Percentiles rank a stretch among this genome's conserved stretches.
Evolutionary conservation across 768 basidiomycete genomes (phyloP).

Genomic region (Clavulina sp.): DNA sequence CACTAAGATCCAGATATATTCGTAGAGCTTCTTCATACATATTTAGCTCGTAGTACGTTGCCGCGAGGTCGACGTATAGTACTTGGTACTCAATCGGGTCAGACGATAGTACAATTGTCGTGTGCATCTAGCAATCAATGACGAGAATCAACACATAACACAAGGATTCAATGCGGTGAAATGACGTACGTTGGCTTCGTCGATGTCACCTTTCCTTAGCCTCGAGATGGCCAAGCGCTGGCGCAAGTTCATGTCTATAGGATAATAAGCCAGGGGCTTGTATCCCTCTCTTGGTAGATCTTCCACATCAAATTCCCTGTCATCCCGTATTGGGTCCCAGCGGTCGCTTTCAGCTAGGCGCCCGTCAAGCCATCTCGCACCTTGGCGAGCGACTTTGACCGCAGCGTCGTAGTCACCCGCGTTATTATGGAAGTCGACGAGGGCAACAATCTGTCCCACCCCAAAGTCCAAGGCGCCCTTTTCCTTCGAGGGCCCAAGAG

Average conservation of each 20-base stretch:
- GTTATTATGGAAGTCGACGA: slow-evolving; percentile 70
- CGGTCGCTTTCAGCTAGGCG: slow-evolving; percentile 43
- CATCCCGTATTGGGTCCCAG: slow-evolving; percentile 74
- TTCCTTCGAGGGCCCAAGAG: slow-evolving; percentile 27
- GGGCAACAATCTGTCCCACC: slow-evolving; percentile 55
- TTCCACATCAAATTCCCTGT: slow-evolving; percentile 64
- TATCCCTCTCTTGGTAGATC: slow-evolving; percentile 17
- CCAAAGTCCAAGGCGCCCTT: slow-evolving; percentile 28
- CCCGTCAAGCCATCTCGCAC: slow-evolving; percentile 86
- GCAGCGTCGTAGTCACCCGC: slow-evolving; percentile 51
- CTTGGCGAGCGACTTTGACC: slow-evolving; percentile 48
- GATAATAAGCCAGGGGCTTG: slow-evolving; percentile 14
- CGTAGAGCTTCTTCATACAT: slow-evolving; percentile 64
- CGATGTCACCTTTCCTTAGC: slow-evolving; percentile 58
- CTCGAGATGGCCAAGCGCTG: slow-evolving; percentile 72
- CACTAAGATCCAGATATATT: slow-evolving; percentile 63
- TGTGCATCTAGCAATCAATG: slow-evolving; percentile 42
- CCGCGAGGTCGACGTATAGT: slow-evolving; percentile 69
- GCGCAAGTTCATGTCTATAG: slow-evolving; percentile 57
- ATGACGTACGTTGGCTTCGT: slow-evolving; percentile 58
- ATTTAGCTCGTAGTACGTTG: slow-evolving; percentile 61
- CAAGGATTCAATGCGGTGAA: neutral
- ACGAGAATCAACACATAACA: neutral
- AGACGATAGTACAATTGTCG: slow-evolving; percentile 44
- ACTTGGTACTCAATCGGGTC: slow-evolving; percentile 63